phyloP scores from a whole-genome alignment of 805 yeast species.

The Yamadazyma scolyti region DNA sequence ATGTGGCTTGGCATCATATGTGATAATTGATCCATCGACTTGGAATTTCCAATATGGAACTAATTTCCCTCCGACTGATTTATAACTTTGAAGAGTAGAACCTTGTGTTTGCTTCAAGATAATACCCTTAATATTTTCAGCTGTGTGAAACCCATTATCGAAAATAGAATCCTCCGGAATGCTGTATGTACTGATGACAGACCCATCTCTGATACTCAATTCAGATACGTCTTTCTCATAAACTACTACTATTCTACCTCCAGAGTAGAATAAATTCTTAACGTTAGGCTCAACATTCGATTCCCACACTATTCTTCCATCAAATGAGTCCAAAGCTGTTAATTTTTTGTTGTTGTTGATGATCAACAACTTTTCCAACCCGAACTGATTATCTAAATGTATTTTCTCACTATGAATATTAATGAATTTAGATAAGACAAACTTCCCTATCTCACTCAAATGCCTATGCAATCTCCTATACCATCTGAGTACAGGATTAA shows the following conservation, averaged over 20 bases:
- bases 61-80: slow-evolving; percentile 12
- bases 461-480: slow-evolving; percentile 27
- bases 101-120: slow-evolving; percentile 2
- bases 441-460: slow-evolving; percentile 30
- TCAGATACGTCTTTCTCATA: background rate
- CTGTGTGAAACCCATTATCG: background rate
- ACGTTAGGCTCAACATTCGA: slow-evolving; percentile 9
- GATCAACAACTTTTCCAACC: slow-evolving; percentile 30
- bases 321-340: slow-evolving; percentile 38
- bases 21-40: slow-evolving; percentile 13
- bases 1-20: slow-evolving; percentile 18
- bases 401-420: slow-evolving; percentile 2
- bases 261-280: slow-evolving; percentile 10
- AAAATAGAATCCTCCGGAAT: background rate
- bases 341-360: slow-evolving; percentile 23
- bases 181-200: slow-evolving; percentile 1
- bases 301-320: slow-evolving; percentile 42
- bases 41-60: slow-evolving; percentile 30
- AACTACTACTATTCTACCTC: background rate
- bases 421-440: slow-evolving; percentile 12
- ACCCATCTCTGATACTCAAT: slow-evolving; percentile 16
- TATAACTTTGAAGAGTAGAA: slow-evolving; percentile 18
- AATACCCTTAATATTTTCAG: background rate
- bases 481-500: slow-evolving; percentile 23
- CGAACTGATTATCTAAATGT: slow-evolving; percentile 16